Conservation (phyloP, 768 basidiomycete genomes). For the Trametes cubensis region DNA sequence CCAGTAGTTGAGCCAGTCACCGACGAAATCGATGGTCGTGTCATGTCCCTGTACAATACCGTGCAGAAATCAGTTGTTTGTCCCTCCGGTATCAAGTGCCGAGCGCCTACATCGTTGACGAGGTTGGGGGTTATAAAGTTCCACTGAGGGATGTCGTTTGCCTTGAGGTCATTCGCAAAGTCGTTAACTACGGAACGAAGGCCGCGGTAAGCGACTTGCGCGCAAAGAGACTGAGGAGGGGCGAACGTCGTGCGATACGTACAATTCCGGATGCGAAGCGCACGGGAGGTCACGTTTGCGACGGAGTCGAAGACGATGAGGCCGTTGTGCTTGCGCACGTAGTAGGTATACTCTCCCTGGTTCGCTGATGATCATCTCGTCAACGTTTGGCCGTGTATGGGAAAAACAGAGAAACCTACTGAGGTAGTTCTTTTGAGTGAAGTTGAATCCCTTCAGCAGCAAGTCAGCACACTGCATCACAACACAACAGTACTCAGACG, state of each 20-base stretch:
- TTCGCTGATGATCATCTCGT: background rate
- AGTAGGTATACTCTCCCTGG: constrained; percentile 46
- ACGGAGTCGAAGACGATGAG: constrained; percentile 55
- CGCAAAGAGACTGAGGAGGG: no score
- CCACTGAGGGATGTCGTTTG: constrained; percentile 58
- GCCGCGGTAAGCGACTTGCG: no score
- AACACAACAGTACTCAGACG: background rate
- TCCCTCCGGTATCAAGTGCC: no score
- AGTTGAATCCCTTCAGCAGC: constrained; percentile 40
- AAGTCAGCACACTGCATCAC: background rate
- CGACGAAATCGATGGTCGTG: constrained; percentile 52
- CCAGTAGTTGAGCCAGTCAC: constrained; percentile 52
- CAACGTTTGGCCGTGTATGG: no score
- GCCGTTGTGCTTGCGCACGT: constrained; percentile 61
- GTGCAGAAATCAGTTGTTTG: background rate
- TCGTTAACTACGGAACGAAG: constrained; percentile 44
- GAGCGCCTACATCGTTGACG: constrained; percentile 48
- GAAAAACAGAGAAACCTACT: constrained; percentile 28
- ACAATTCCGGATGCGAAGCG: constrained; percentile 52
- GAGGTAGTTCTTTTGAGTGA: constrained; percentile 41
- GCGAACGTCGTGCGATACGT: background rate
- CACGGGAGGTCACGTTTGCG: constrained; percentile 44
- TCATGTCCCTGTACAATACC: constrained; percentile 44
- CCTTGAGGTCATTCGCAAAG: constrained; percentile 57
- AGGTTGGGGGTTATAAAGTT: constrained; percentile 63